Evolutionary conservation across 1,139 yeast species (phyloP).

Genomic region (Yamadazyma jaroonii): DNA sequence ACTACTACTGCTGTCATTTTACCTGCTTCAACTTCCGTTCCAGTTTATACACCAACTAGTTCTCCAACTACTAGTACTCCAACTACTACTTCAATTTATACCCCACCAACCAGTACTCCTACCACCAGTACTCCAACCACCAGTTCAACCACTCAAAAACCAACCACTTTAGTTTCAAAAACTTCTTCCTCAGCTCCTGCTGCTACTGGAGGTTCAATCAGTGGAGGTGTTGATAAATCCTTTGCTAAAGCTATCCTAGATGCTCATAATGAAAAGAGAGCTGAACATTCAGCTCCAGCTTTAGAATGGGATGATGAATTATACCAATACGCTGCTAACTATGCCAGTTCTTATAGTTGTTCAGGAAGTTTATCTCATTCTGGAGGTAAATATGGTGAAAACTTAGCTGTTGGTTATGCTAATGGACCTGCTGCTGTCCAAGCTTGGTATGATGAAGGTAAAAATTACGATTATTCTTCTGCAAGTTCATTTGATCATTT

Average conservation of each 20-base stretch:
- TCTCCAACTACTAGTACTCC: constrained; percentile 4
- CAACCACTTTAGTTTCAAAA: constrained; percentile 15
- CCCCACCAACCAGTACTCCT: constrained; percentile 2
- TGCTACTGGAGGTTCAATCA: constrained; percentile 2
- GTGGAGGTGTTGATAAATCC: constrained; percentile 23
- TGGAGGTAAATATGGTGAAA: constrained; percentile 81
- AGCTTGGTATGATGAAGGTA: constrained; percentile 83
- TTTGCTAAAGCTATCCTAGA: constrained; percentile 44
- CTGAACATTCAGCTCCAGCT: constrained; percentile 57
- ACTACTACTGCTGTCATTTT: constrained; percentile 3
- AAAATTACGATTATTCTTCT: constrained; percentile 48
- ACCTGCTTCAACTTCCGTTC: constrained; percentile 3
- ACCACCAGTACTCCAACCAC: constrained; percentile 4
- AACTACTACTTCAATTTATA: constrained; percentile 2
- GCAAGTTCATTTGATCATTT: constrained; percentile 57
- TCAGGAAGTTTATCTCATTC: constrained; percentile 68
- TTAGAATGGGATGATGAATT: constrained; percentile 64
- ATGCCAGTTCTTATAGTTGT: constrained; percentile 68
- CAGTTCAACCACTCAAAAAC: constrained; percentile 6
- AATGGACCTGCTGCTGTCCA: constrained; percentile 56
- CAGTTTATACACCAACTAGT: no score
- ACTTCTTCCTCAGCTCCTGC: constrained; percentile 8
- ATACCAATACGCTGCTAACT: constrained; percentile 63
- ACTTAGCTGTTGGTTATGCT: constrained; percentile 72
- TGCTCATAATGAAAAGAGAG: constrained; percentile 69